A percentile compares a stretch with the other conserved stretches of the same genome.
These are phyloP conservation scores for Friedmanniomyces endolithicus DNA, from an alignment of 495 filamentous ascomycete genomes.

Conservation along the genomic window DNA sequence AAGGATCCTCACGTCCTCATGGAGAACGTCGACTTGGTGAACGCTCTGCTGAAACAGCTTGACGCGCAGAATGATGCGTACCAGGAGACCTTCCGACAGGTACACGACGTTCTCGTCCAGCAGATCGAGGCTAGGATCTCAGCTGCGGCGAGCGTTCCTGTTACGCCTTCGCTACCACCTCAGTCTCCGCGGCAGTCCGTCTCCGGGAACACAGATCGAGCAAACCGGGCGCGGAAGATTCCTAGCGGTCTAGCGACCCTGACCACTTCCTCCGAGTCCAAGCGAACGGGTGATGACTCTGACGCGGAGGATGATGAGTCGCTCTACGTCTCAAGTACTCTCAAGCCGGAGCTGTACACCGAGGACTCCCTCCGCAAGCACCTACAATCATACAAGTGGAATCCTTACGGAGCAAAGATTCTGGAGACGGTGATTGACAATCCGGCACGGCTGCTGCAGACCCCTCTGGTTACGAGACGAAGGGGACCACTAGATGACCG, in stretches of 20 bases:
- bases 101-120: slow-evolving; percentile 13
- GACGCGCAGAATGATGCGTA: slow-evolving; percentile 17
- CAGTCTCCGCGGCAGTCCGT: slow-evolving; percentile 2
- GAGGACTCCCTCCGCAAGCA: slow-evolving; percentile 24
- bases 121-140: slow-evolving; percentile 2
- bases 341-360: slow-evolving; percentile 19
- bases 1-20: neutral
- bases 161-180: neutral
- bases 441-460: slow-evolving; percentile 25
- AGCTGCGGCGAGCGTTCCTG: neutral
- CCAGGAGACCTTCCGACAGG: slow-evolving; percentile 8
- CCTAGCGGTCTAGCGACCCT: neutral
- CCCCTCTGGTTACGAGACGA: slow-evolving; percentile 26
- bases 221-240: neutral
- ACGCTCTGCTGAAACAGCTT: slow-evolving; percentile 6
- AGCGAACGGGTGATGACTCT: slow-evolving; percentile 12
- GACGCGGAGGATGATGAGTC: slow-evolving; percentile 23
- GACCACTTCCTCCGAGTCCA: slow-evolving; percentile 11
- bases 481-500: slow-evolving; percentile 24
- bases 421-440: slow-evolving; percentile 27
- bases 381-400: slow-evolving; percentile 26
- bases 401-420: slow-evolving; percentile 26
- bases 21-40: neutral
- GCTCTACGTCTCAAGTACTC: slow-evolving; percentile 17
- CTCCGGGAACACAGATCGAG: neutral